Percentiles rank a stretch among this genome's conserved stretches.
phyloP scores from a whole-genome alignment of 768 basidiomycete genomes.

The Amanita muscaria region DNA sequence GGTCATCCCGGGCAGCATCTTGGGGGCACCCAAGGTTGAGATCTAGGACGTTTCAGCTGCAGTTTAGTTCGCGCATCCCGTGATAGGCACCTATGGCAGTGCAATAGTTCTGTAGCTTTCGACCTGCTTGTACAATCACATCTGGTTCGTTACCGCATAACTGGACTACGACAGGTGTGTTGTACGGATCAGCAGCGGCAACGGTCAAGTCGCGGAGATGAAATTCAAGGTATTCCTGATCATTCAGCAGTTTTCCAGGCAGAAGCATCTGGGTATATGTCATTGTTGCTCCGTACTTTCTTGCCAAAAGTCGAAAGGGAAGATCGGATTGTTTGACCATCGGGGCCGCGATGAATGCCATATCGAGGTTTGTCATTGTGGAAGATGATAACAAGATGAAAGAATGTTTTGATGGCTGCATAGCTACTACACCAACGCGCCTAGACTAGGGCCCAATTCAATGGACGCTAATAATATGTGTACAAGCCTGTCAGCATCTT shows the following conservation, averaged over 20 bases:
- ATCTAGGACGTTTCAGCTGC: conserved; percentile 33
- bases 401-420: neutral
- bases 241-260: conserved; percentile 51
- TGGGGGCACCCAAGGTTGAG: conserved; percentile 79
- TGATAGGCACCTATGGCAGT: conserved; percentile 55
- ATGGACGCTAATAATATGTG: too few relatives aligned
- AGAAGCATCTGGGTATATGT: conserved; percentile 75
- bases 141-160: conserved; percentile 67
- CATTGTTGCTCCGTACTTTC: conserved; percentile 54
- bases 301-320: conserved; percentile 58
- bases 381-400: conserved; percentile 4
- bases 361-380: conserved; percentile 15
- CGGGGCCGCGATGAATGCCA: conserved; percentile 51
- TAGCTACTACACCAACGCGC: too few relatives aligned
- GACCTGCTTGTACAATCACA: conserved; percentile 48
- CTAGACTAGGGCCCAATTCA: too few relatives aligned
- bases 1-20: conserved; percentile 53
- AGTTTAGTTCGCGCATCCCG: neutral
- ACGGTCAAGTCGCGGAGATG: conserved; percentile 48
- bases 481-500: too few relatives aligned
- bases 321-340: conserved; percentile 80
- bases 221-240: conserved; percentile 55
- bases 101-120: conserved; percentile 48
- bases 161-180: conserved; percentile 57
- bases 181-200: conserved; percentile 18